phyloP scores from a whole-genome alignment of 768 basidiomycete species.

The Dioszegia aurantiaca region DNA sequence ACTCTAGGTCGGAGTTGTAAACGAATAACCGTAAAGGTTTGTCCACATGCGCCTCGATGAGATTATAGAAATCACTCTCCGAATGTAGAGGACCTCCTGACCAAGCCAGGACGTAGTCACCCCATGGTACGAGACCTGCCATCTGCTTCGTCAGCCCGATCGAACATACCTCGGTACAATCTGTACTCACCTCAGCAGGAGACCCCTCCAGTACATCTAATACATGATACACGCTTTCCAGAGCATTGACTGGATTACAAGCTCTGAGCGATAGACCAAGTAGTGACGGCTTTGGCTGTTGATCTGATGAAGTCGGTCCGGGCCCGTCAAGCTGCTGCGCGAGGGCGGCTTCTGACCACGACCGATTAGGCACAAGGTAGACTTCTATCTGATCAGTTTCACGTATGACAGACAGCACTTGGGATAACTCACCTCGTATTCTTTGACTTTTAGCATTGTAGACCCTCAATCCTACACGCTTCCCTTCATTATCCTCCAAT shows the following conservation, averaged over 20 bases:
- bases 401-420: too few relatives aligned
- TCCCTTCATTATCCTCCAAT: slow-evolving; percentile 47
- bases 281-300: slow-evolving; percentile 69
- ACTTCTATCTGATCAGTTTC: too few relatives aligned
- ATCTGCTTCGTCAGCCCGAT: slow-evolving; percentile 6
- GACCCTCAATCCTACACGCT: slow-evolving; percentile 39
- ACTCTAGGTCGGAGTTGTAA: slow-evolving; percentile 97
- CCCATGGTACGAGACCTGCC: slow-evolving; percentile 84
- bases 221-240: slow-evolving; percentile 97
- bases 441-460: slow-evolving; percentile 51
- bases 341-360: slow-evolving; percentile 61
- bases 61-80: slow-evolving; percentile 93
- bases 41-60: slow-evolving; percentile 90
- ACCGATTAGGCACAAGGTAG: slow-evolving; percentile 74
- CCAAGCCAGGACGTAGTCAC: slow-evolving; percentile 80
- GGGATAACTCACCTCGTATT: slow-evolving; percentile 44
- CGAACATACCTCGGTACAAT: not conserved
- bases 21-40: slow-evolving; percentile 92
- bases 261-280: slow-evolving; percentile 90
- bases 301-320: slow-evolving; percentile 5
- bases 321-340: slow-evolving; percentile 38
- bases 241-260: slow-evolving; percentile 81
- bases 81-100: slow-evolving; percentile 85
- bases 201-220: slow-evolving; percentile 93
- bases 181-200: slow-evolving; percentile 60